Evolutionary conservation across 192 early-diverging fungal species (phyloP), one percentile per base, ranked within the genome.

Genomic region (Gorgonomyces haynaldii): DNA sequence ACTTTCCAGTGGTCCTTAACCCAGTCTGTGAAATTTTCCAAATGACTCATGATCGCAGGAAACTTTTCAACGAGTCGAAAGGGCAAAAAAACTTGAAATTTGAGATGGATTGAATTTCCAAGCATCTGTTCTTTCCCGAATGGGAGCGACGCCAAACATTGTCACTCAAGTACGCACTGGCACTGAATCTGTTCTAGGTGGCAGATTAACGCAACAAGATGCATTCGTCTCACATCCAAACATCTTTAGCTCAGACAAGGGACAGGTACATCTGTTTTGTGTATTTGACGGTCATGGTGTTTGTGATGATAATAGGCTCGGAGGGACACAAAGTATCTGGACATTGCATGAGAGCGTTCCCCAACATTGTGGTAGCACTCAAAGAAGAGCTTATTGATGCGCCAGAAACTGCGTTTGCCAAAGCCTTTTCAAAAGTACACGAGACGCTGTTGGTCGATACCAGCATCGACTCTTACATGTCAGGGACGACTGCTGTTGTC

Each of bases 281-380:
- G 64, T 76, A 13, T 64, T 71, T 45, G 72, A 76, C 37, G 72
- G 72, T 7, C 72, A 76, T 44, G 72, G 72, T 55, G 36, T 17
- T 27, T 8, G 6, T 40, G 15, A 2, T 16, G 21, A 37, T 13
- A n/a, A 10, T 13, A 67, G 57, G 64, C 22, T 42, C 52, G 9
- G 70, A 73, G 6, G 70, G 70, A 19, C 50, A 30, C 5, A 62
- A 63, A 54, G 65, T 47, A 8, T 58, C 70, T 2, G 12, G 21
- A 2, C 56, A 43, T 31, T 53, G 50, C 1, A 63, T 60, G 26
- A 36, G 34, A 31, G 22, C 42, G 3, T 63, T 71, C 31, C 50
- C 57, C 0, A 34, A 36, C 8, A 42, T 61, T 19, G 35, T 76
- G 27, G n/a, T 1, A n/a, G 21, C 41, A n/a, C 42, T 47, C 3